These are phyloP conservation scores for Chrysoporthe austroafricana DNA, from an alignment of 2,329 filamentous ascomycete species.

Conservation along the genomic window DNA sequence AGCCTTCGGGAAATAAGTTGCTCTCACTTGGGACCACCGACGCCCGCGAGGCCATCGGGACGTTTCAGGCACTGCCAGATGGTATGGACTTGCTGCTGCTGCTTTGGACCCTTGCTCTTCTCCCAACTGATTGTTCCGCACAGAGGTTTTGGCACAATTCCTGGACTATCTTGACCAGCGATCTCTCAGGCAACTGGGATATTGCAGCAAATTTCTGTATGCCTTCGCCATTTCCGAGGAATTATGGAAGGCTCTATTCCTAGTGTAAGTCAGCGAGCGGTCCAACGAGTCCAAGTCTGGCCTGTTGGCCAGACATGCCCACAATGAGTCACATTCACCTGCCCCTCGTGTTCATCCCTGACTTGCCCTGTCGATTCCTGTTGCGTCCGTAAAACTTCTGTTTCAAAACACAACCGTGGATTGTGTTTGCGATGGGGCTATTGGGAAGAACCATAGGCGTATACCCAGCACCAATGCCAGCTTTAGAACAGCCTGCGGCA, in stretches of 20 bases:
- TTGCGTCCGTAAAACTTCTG: background rate
- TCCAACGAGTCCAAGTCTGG: conserved; percentile 3
- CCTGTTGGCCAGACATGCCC: background rate
- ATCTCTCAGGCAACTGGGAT: conserved; percentile 68
- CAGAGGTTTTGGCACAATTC: conserved; percentile 72
- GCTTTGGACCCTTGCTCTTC: background rate
- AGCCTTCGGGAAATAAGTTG: conserved; percentile 83
- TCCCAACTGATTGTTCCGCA: background rate
- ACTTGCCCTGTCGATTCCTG: background rate
- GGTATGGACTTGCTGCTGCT: conserved; percentile 3
- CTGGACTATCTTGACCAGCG: conserved; percentile 73
- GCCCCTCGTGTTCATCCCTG: background rate
- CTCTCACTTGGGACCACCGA: conserved; percentile 64
- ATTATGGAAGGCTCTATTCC: conserved; percentile 83
- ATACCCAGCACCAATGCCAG: background rate
- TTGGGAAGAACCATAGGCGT: background rate
- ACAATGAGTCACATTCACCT: background rate
- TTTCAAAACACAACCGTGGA: background rate
- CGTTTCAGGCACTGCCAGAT: conserved; percentile 73
- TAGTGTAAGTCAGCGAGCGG: conserved; percentile 68
- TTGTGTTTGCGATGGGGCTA: background rate
- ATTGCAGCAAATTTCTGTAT: conserved; percentile 83
- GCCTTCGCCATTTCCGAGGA: conserved; percentile 85
- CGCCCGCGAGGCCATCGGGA: conserved; percentile 68
- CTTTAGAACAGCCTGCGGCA: background rate